phyloP scores from a whole-genome alignment of 345 rosid species.

The Syzygium grande region DNA sequence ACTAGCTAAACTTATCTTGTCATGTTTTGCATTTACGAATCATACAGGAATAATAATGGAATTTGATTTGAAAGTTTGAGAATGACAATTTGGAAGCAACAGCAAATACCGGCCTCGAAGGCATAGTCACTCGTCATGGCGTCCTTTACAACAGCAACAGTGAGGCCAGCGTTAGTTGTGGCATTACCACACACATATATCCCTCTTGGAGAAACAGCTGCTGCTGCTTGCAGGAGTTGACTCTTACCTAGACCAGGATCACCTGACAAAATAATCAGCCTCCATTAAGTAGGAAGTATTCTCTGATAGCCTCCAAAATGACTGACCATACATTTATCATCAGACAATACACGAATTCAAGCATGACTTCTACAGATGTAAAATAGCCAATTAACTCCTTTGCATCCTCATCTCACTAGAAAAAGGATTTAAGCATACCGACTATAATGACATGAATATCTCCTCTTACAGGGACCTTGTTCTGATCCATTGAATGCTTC shows the following conservation, averaged over 20 bases:
- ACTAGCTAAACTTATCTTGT: not conserved
- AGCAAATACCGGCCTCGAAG: conserved; percentile 85
- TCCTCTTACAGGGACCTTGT: conserved; percentile 99
- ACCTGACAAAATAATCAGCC: conserved; percentile 37
- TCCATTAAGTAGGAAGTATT: not conserved
- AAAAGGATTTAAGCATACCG: conserved; percentile 41
- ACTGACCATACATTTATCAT: not conserved
- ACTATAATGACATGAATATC: conserved; percentile 96
- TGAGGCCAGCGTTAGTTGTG: conserved; percentile 87
- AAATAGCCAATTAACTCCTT: not conserved
- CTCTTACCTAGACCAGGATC: conserved; percentile 99
- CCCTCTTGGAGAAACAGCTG: conserved; percentile 91
- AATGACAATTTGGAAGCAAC: conserved; percentile 10
- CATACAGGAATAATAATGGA: not conserved
- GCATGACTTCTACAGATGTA: not conserved
- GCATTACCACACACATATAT: conserved; percentile 97
- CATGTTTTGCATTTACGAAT: not conserved
- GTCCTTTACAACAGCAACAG: conserved; percentile 97
- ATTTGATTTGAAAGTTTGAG: not conserved
- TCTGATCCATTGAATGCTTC: conserved; percentile 79
- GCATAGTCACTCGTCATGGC: conserved; percentile 86
- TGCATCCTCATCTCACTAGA: not conserved
- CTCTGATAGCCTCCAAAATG: not conserved
- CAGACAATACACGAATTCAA: not conserved
- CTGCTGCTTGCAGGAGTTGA: conserved; percentile 95